Conservation (phyloP, 192 early-diverging fungal genomes). For the Thamnidium elegans region DNA sequence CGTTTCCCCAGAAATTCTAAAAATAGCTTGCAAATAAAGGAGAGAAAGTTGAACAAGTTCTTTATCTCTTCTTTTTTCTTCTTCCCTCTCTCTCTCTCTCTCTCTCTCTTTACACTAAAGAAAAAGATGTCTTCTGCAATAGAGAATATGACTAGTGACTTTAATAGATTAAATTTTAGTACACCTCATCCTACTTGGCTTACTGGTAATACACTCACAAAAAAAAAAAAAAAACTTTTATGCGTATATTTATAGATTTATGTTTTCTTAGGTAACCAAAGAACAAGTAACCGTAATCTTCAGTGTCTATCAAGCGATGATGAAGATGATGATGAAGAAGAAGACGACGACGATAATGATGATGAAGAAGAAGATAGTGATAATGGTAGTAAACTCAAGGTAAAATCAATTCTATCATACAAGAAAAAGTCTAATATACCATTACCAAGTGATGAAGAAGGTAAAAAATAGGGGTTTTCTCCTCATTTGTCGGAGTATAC, state of each 20-base stretch:
- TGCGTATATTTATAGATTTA: not conserved
- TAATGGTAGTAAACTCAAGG: too few relatives aligned
- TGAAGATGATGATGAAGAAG: conserved; percentile 15
- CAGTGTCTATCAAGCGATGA: conserved; percentile 24
- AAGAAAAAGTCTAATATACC: not conserved
- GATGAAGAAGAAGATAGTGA: conserved; percentile 7
- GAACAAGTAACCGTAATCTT: conserved; percentile 8
- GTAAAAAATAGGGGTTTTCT: not conserved
- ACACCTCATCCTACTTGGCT: not conserved
- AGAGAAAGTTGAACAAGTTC: not conserved
- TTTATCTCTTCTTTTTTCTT: conserved; percentile 10
- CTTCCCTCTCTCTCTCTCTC: not conserved
- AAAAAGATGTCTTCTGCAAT: not conserved
- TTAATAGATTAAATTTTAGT: not conserved
- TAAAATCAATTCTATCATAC: too few relatives aligned
- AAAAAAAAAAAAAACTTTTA: too few relatives aligned
- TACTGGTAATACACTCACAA: not conserved
- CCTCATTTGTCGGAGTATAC: not conserved
- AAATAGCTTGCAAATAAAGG: too few relatives aligned
- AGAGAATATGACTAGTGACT: not conserved
- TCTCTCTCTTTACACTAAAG: not conserved
- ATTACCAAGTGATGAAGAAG: conserved; percentile 23
- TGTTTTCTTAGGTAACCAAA: not conserved
- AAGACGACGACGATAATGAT: not conserved
- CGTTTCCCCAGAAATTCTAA: too few relatives aligned